A percentile compares a stretch with the other conserved stretches of the same genome.
Conservation (phyloP, 164 flowering plant species). For the Buxus sempervirens region DNA sequence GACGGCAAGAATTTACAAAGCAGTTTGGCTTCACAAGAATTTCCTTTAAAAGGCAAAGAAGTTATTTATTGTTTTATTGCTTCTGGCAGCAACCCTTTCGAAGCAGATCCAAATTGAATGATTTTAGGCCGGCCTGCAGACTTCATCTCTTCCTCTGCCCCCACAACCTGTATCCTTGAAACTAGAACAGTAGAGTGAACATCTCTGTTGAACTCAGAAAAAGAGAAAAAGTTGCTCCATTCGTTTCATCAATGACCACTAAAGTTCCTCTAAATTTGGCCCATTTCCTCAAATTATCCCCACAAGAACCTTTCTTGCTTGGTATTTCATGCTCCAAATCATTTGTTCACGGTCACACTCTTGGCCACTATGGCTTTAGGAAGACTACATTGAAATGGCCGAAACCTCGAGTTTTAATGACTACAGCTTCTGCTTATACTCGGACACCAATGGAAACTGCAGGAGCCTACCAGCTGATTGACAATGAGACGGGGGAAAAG, state of each 20-base stretch:
- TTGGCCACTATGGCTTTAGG: no score
- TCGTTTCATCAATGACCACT: conserved; percentile 11
- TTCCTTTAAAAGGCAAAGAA: no score
- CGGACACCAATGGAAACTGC: conserved; percentile 41
- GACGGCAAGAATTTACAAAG: no score
- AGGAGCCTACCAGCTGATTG: conserved; percentile 52
- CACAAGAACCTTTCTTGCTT: neutral
- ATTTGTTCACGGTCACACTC: neutral
- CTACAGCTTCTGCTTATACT: conserved; percentile 27
- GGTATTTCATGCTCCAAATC: neutral
- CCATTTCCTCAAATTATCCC: neutral
- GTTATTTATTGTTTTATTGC: no score
- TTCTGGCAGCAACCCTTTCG: no score
- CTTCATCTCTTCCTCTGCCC: no score
- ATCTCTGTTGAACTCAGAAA: no score
- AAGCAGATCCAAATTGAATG: no score
- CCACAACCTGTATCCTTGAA: no score
- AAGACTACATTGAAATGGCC: neutral
- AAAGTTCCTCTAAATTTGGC: conserved; percentile 15
- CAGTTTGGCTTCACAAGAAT: no score
- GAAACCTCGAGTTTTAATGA: conserved; percentile 14
- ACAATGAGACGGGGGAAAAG: conserved; percentile 48
- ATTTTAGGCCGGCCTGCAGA: no score
- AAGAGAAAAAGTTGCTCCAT: neutral
- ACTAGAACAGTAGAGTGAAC: no score